A percentile compares a stretch with the other conserved stretches of the same genome.
Evolutionary conservation across 208 protist species (phyloP).

Genomic region (Crithidia fasciculata): DNA sequence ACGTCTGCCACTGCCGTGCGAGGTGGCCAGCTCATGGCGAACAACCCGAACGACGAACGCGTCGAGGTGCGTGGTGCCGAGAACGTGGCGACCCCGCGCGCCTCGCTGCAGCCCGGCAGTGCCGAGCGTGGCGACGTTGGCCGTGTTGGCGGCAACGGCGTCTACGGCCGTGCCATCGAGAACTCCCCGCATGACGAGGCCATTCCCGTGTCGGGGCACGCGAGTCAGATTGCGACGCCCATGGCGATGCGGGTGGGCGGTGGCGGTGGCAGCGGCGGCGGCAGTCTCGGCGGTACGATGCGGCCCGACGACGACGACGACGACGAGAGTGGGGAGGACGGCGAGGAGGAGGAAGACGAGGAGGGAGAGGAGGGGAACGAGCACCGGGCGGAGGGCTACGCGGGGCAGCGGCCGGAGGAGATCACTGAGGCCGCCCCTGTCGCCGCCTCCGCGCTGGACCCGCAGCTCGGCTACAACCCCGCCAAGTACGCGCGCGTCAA

Average conservation of each 20-base stretch:
- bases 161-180: slow-evolving; percentile 38
- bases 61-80: slow-evolving; percentile 68
- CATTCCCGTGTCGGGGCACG: slow-evolving; percentile 37
- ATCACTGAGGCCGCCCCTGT: slow-evolving; percentile 37
- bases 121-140: slow-evolving; percentile 14
- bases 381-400: slow-evolving; percentile 52
- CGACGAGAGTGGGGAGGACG: slow-evolving; percentile 40
- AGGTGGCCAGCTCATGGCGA: slow-evolving; percentile 55
- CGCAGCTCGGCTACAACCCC: slow-evolving; percentile 79
- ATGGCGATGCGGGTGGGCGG: slow-evolving; percentile 23
- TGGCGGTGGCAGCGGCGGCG: not conserved
- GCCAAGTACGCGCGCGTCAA: slow-evolving; percentile 87
- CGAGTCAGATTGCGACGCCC: slow-evolving; percentile 35
- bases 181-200: slow-evolving; percentile 79
- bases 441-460: not conserved
- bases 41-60: slow-evolving; percentile 91
- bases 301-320: slow-evolving; percentile 34
- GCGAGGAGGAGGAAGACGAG: slow-evolving; percentile 41
- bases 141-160: slow-evolving; percentile 14
- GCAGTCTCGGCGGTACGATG: not conserved
- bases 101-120: slow-evolving; percentile 12
- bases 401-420: slow-evolving; percentile 67
- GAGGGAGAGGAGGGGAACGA: slow-evolving; percentile 35
- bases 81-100: slow-evolving; percentile 59
- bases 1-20: slow-evolving; percentile 10